Conservation (phyloP, 208 protist species). For the Acanthamoeba healyi region DNA sequence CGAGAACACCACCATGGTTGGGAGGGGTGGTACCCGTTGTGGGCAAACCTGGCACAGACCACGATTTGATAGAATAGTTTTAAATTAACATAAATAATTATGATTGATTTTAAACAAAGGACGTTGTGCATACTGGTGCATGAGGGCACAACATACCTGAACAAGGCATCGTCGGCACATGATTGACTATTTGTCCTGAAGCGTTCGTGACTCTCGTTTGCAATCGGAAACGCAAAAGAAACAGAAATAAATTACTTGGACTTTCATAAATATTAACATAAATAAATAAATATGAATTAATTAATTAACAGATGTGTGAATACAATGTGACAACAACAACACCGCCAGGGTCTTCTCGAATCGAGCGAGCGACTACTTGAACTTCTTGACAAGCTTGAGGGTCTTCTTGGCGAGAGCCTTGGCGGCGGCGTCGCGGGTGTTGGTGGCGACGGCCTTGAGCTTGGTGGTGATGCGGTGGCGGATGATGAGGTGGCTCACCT, state of each 20-base stretch:
- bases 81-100: no score
- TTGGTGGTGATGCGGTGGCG: neutral
- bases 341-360: neutral
- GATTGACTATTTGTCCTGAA: neutral
- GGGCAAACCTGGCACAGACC: neutral
- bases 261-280: neutral
- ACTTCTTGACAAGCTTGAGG: constrained; percentile 62
- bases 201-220: no score
- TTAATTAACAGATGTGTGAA: no score
- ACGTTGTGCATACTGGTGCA: no score
- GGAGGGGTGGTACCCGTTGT: neutral
- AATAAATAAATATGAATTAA: constrained; percentile 28
- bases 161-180: constrained; percentile 68
- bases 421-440: constrained; percentile 1
- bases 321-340: no score
- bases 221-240: neutral
- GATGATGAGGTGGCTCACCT: constrained; percentile 43
- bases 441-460: neutral
- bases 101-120: neutral
- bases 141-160: neutral
- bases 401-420: constrained; percentile 63
- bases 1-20: neutral
- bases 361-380: no score
- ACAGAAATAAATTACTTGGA: neutral
- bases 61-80: no score